phyloP scores from a whole-genome alignment of 305 asterid genomes.

The Solanum hybrid region DNA sequence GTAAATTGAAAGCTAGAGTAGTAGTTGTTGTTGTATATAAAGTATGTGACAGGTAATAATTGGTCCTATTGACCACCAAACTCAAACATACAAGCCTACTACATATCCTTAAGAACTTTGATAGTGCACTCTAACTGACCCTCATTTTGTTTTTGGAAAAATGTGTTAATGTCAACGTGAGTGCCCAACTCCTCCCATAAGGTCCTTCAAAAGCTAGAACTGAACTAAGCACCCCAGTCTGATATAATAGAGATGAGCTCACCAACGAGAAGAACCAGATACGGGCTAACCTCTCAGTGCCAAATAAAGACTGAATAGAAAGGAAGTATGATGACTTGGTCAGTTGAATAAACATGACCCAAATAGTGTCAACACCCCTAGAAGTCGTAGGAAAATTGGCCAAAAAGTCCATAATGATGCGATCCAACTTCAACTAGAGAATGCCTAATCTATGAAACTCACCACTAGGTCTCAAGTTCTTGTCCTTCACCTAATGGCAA shows the following conservation, averaged over 20 bases:
- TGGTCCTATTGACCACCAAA: background rate
- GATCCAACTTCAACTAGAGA: background rate
- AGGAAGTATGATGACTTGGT: background rate
- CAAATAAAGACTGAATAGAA: background rate
- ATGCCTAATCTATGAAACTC: background rate
- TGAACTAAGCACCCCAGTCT: background rate
- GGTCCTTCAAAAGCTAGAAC: background rate
- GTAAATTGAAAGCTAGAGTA: too few species aligned
- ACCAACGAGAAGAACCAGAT: background rate
- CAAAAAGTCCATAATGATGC: background rate
- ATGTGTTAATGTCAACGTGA: background rate
- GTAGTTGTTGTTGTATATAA: background rate
- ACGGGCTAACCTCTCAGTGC: background rate
- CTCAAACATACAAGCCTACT: background rate
- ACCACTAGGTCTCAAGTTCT: background rate
- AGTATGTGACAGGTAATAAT: background rate
- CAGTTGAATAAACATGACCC: too few species aligned
- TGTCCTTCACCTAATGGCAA: background rate
- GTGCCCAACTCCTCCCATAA: background rate
- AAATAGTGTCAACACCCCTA: too few species aligned
- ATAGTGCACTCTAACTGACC: background rate
- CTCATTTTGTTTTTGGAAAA: too few species aligned
- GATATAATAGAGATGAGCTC: background rate
- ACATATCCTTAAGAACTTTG: background rate
- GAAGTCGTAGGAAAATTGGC: fast-evolving